Conservation (phyloP, 495 filamentous ascomycete genomes). For the Evansstolkia leycettana region DNA sequence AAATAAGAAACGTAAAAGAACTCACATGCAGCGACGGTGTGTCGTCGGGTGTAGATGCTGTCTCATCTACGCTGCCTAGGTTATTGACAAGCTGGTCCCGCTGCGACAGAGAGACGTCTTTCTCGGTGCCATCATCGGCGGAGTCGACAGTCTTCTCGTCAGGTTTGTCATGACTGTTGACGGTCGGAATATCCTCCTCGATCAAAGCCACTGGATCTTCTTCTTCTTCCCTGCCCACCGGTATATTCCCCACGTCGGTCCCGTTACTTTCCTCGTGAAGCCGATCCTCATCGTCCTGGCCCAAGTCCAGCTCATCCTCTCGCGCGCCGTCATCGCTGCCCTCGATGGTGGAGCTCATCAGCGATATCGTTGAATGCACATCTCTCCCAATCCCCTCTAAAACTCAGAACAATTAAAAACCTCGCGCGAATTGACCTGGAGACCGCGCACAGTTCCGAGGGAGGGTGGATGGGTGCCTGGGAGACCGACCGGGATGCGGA, state of each 20-base stretch:
- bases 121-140: constrained; percentile 1
- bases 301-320: constrained; percentile 38
- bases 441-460: neutral
- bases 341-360: constrained; percentile 41
- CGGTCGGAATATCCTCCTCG: constrained; percentile 18
- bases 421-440: neutral
- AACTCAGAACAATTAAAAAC: neutral
- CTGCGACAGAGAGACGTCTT: neutral
- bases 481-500: too few relatives aligned
- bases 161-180: constrained; percentile 14
- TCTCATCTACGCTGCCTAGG: constrained; percentile 32
- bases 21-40: constrained; percentile 77
- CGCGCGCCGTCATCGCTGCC: constrained; percentile 30
- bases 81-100: neutral
- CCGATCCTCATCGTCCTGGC: constrained; percentile 20
- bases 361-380: constrained; percentile 30
- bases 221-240: constrained; percentile 4
- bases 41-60: constrained; percentile 71
- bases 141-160: constrained; percentile 10
- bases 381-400: constrained; percentile 19
- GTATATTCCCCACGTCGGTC: constrained; percentile 3
- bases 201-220: constrained; percentile 8
- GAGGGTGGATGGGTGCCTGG: too few relatives aligned
- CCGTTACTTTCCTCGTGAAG: constrained; percentile 13
- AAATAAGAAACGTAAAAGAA: constrained; percentile 4